Evolutionary conservation across 805 yeast genomes (phyloP).

Genomic region (Metschnikowia rubicola): DNA sequence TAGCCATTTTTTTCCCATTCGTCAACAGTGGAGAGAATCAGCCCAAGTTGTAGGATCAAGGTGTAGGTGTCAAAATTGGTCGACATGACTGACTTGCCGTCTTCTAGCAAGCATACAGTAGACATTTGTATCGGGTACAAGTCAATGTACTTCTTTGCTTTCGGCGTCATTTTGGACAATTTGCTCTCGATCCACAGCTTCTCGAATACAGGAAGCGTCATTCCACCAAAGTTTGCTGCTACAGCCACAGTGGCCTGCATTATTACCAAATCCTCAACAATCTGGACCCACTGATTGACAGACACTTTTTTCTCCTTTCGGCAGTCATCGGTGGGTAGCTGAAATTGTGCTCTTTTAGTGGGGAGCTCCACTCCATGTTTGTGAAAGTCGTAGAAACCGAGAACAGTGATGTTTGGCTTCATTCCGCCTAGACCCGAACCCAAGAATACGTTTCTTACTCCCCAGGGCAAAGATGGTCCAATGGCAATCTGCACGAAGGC

Average conservation of each 20-base stretch:
- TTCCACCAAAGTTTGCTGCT: slow-evolving; percentile 76
- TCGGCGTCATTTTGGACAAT: not conserved
- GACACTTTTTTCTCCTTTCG: slow-evolving; percentile 66
- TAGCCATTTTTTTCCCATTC: slow-evolving; percentile 79
- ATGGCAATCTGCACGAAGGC: slow-evolving; percentile 93
- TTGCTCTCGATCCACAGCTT: slow-evolving; percentile 16
- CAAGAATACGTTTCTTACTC: slow-evolving; percentile 83
- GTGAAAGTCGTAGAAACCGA: slow-evolving; percentile 78
- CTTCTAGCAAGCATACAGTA: slow-evolving; percentile 64
- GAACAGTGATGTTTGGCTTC: slow-evolving; percentile 91
- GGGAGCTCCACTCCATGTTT: slow-evolving; percentile 38
- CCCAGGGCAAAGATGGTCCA: slow-evolving; percentile 90
- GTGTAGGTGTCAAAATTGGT: slow-evolving; percentile 97
- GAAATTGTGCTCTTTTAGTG: slow-evolving; percentile 17
- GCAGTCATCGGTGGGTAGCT: slow-evolving; percentile 75
- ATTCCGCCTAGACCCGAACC: slow-evolving; percentile 98
- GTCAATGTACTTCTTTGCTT: slow-evolving; percentile 62
- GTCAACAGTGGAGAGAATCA: slow-evolving; percentile 88
- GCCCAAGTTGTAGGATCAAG: slow-evolving; percentile 87
- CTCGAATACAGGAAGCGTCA: slow-evolving; percentile 56
- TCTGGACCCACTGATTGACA: slow-evolving; percentile 84
- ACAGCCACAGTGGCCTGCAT: slow-evolving; percentile 91
- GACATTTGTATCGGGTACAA: slow-evolving; percentile 97
- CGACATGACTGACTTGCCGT: slow-evolving; percentile 68
- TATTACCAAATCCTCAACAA: slow-evolving; percentile 82